These are phyloP conservation scores for Saksenaea oblongispora DNA, from an alignment of 371 early-diverging fungal species.

Conservation along the genomic window DNA sequence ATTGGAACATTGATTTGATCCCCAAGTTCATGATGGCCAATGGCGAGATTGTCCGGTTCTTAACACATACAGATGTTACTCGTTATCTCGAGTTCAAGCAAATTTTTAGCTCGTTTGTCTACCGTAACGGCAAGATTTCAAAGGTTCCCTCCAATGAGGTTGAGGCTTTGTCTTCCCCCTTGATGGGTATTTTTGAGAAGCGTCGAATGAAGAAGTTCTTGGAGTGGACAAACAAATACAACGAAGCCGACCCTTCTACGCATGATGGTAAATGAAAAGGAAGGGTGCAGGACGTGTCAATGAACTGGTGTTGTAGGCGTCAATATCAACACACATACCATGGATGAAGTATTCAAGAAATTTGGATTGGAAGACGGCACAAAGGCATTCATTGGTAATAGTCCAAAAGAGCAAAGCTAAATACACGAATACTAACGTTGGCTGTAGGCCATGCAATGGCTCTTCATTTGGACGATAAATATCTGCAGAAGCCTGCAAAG, in stretches of 20 bases:
- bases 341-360: slow-evolving; percentile 87
- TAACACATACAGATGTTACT: slow-evolving; percentile 96
- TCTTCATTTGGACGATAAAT: slow-evolving; percentile 93
- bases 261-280: slow-evolving; percentile 58
- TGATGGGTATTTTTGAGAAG: slow-evolving; percentile 98
- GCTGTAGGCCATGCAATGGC: slow-evolving; percentile 93
- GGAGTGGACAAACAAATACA: slow-evolving; percentile 89
- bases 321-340: slow-evolving; percentile 73
- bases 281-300: background rate
- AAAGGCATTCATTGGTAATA: slow-evolving; percentile 93
- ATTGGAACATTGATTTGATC: slow-evolving; percentile 98
- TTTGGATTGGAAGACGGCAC: slow-evolving; percentile 94
- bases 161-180: slow-evolving; percentile 86
- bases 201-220: slow-evolving; percentile 95
- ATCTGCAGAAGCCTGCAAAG: slow-evolving; percentile 84
- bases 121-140: slow-evolving; percentile 84
- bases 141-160: slow-evolving; percentile 96
- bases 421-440: background rate
- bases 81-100: slow-evolving; percentile 98
- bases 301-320: slow-evolving; percentile 43
- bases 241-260: slow-evolving; percentile 78
- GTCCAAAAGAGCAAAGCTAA: background rate
- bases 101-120: slow-evolving; percentile 96
- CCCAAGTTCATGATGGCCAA: slow-evolving; percentile 99
- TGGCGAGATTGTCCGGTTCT: slow-evolving; percentile 86